A percentile compares a stretch with the other conserved stretches of the same genome.
phyloP scores from a whole-genome alignment of 2,329 filamentous ascomycete genomes.

The Ustulina deusta region DNA sequence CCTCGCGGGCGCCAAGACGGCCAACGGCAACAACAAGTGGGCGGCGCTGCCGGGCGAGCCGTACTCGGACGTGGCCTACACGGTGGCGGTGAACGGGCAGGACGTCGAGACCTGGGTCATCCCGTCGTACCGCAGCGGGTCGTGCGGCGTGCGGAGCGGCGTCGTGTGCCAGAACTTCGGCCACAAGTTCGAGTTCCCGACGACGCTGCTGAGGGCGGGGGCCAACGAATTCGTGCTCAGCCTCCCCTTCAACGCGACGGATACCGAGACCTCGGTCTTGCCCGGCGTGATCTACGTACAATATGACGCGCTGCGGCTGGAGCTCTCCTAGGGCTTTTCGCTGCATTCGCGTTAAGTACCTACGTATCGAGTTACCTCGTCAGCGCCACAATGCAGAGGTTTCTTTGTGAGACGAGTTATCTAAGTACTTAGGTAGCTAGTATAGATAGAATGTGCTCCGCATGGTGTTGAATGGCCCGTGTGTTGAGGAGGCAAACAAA shows the following conservation, averaged over 20 bases:
- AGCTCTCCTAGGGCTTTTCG: constrained; percentile 47
- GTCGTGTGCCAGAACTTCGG: constrained; percentile 72
- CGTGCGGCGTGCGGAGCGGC: constrained; percentile 70
- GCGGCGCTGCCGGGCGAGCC: constrained; percentile 62
- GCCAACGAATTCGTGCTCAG: constrained; percentile 68
- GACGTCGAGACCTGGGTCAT: constrained; percentile 52
- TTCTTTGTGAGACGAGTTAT: background rate
- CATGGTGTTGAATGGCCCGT: no score
- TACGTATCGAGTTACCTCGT: background rate
- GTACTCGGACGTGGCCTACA: constrained; percentile 66
- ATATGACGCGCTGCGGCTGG: constrained; percentile 73
- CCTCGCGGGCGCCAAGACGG: constrained; percentile 71
- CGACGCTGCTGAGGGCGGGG: constrained; percentile 60
- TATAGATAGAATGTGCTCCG: no score
- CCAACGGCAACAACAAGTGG: constrained; percentile 69
- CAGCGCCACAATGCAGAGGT: background rate
- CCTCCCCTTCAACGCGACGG: constrained; percentile 69
- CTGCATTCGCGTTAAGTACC: background rate
- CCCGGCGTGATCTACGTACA: constrained; percentile 70
- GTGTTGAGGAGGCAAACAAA: background rate
- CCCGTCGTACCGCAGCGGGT: constrained; percentile 63
- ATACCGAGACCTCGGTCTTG: constrained; percentile 68
- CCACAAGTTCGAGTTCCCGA: constrained; percentile 70
- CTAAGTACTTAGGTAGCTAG: no score
- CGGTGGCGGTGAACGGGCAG: constrained; percentile 56